phyloP scores from a whole-genome alignment of 257 asterid species.

The Phtheirospermum japonicum region DNA sequence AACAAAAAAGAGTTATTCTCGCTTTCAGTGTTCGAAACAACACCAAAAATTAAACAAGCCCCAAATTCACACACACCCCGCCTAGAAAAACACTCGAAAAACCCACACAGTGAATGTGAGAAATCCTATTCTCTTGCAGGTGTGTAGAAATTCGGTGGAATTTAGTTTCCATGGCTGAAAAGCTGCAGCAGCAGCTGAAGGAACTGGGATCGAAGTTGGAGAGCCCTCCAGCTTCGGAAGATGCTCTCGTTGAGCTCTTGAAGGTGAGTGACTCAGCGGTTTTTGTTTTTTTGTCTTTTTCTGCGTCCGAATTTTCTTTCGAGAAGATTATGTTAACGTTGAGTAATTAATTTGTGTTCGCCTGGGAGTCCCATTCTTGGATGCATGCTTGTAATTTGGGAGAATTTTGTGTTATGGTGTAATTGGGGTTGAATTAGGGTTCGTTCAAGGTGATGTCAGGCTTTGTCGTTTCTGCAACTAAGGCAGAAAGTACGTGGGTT shows the following conservation, averaged over 20 bases:
- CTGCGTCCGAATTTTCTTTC: constrained; percentile 15
- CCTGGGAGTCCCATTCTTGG: constrained; percentile 25
- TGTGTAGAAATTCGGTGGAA: constrained; percentile 26
- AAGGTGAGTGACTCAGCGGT: constrained; percentile 44
- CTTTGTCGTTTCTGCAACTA: constrained; percentile 13
- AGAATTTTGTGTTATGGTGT: constrained; percentile 21
- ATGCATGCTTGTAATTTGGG: constrained; percentile 38
- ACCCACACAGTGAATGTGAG: constrained; percentile 25
- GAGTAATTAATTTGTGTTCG: constrained; percentile 13
- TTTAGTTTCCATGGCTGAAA: constrained; percentile 50
- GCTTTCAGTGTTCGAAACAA: constrained; percentile 40
- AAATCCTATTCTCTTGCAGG: constrained; percentile 13
- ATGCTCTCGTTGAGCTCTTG: constrained; percentile 70
- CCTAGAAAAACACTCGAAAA: constrained; percentile 20
- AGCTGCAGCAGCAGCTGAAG: constrained; percentile 69
- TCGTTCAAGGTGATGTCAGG: constrained; percentile 21
- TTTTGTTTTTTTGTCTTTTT: neutral
- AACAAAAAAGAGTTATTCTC: constrained; percentile 26
- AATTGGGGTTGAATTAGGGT: constrained; percentile 41
- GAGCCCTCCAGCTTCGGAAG: constrained; percentile 62
- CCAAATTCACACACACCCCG: constrained; percentile 36
- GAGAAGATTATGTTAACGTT: constrained; percentile 17
- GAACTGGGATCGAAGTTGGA: constrained; percentile 81
- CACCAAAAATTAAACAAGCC: constrained; percentile 28
- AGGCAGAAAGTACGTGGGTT: constrained; percentile 20